A percentile compares a stretch with the other conserved stretches of the same genome.
phyloP scores from a whole-genome alignment of 1,284 basidiomycete species.

The Pyrrhoderma lamaoense region DNA sequence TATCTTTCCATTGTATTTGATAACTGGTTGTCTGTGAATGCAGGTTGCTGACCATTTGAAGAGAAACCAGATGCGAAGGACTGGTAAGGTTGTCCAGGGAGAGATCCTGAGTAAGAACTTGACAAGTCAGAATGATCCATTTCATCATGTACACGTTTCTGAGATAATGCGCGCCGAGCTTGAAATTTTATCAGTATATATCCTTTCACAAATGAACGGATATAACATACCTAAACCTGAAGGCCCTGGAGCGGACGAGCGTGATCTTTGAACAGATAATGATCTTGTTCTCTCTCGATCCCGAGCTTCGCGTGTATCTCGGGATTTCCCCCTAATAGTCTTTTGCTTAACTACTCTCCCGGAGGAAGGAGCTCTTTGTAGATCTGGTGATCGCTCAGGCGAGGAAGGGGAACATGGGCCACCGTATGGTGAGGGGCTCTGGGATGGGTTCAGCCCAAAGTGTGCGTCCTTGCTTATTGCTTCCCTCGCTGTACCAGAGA shows the following conservation, averaged over 20 bases:
- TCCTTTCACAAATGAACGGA: slow-evolving; percentile 5
- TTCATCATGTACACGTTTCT: slow-evolving; percentile 64
- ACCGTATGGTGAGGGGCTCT: slow-evolving; percentile 8
- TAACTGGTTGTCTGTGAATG: slow-evolving; percentile 2
- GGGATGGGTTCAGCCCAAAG: not conserved
- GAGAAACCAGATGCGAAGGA: slow-evolving; percentile 10
- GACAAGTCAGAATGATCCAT: slow-evolving; percentile 33
- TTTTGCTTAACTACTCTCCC: slow-evolving; percentile 48
- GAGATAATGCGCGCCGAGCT: slow-evolving; percentile 64
- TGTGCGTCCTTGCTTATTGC: slow-evolving; percentile 39
- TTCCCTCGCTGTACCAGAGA: slow-evolving; percentile 59
- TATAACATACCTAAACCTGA: slow-evolving; percentile 56
- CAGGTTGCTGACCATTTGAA: slow-evolving; percentile 5
- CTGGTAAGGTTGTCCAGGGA: slow-evolving; percentile 6
- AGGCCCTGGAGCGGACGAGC: slow-evolving; percentile 53
- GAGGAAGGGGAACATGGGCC: slow-evolving; percentile 10
- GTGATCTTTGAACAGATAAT: slow-evolving; percentile 38
- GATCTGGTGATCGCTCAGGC: slow-evolving; percentile 29
- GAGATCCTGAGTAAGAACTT: not conserved
- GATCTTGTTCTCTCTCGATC: slow-evolving; percentile 13
- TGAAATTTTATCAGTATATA: slow-evolving; percentile 27
- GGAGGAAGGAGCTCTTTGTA: slow-evolving; percentile 45
- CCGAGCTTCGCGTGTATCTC: slow-evolving; percentile 56
- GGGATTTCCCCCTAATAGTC: slow-evolving; percentile 47
- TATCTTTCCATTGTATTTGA: not conserved